Percentiles rank a stretch among this genome's conserved stretches.
Evolutionary conservation across 1,139 yeast species (phyloP).

Genomic region (Diutina mesorugosa): DNA sequence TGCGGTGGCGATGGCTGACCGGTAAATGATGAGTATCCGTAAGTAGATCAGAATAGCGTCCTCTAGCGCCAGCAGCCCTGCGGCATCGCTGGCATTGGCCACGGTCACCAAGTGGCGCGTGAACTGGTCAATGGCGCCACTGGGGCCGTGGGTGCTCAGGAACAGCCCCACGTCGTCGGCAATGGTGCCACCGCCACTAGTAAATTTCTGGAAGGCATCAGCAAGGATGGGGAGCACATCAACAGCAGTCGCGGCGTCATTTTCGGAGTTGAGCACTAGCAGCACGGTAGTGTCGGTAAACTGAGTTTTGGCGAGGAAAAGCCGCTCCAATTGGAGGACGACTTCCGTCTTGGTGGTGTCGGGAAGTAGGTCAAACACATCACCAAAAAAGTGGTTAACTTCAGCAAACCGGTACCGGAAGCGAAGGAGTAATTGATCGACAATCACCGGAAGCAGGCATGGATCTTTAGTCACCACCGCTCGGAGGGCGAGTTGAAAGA

Average conservation of each 20-base stretch:
- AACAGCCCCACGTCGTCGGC: not conserved
- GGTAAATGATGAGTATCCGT: constrained; percentile 50
- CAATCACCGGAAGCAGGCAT: not conserved
- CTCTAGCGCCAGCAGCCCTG: constrained; percentile 5
- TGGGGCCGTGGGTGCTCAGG: not conserved
- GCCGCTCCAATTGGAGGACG: not conserved
- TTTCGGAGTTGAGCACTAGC: not conserved
- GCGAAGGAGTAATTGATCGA: not conserved
- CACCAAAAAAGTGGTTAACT: not conserved
- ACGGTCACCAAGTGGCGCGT: not conserved
- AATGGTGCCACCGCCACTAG: not conserved
- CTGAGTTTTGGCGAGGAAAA: not conserved
- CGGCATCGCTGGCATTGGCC: not conserved
- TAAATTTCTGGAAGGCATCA: not conserved
- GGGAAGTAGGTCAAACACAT: not conserved
- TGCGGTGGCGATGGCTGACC: constrained; percentile 21
- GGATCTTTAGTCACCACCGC: not conserved
- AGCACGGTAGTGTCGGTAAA: not conserved
- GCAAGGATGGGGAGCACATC: not conserved
- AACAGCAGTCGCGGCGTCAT: not conserved
- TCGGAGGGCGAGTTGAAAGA: not conserved
- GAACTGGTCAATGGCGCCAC: not conserved
- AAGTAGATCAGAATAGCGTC: constrained; percentile 29
- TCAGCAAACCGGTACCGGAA: not conserved
- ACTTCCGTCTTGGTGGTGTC: not conserved